phyloP scores from a whole-genome alignment of 73 alveolate genomes.

The Urostyla sp. region DNA sequence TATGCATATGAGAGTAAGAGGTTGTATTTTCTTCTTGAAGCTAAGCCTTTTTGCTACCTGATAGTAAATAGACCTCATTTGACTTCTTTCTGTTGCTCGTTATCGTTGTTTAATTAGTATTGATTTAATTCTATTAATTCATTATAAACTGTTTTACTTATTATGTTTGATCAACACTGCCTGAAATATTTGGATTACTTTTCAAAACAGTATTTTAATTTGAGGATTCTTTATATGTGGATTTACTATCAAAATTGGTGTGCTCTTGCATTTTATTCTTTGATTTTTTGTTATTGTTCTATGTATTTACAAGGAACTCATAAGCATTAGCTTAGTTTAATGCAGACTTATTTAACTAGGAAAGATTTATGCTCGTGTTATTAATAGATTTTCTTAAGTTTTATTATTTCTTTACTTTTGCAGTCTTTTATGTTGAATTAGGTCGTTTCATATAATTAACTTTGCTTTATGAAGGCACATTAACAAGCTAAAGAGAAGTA shows the following conservation, averaged over 20 bases:
- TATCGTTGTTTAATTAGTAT: conserved; percentile 32
- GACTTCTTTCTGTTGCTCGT: conserved; percentile 15
- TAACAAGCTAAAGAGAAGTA: not conserved
- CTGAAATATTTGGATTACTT: not conserved
- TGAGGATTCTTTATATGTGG: not conserved
- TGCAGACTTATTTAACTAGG: no score
- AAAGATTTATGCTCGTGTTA: no score
- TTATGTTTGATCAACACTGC: not conserved
- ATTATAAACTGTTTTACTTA: no score
- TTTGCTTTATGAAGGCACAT: conserved; percentile 11
- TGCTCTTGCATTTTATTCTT: not conserved
- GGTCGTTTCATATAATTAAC: not conserved
- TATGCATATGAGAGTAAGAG: not conserved
- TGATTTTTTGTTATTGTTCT: conserved; percentile 8
- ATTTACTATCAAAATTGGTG: conserved; percentile 25
- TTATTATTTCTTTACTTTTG: not conserved
- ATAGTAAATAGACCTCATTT: conserved; percentile 1
- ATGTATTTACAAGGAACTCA: conserved; percentile 16
- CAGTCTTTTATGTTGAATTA: not conserved
- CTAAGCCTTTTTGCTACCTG: conserved; percentile 25
- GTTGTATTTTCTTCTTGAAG: conserved; percentile 10
- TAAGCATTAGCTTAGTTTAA: not conserved
- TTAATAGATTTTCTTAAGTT: conserved; percentile 10
- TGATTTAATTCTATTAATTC: not conserved
- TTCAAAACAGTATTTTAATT: not conserved